Evolutionary conservation across 1,284 basidiomycete species (phyloP).

Genomic region (Ceratobasidium sp.): DNA sequence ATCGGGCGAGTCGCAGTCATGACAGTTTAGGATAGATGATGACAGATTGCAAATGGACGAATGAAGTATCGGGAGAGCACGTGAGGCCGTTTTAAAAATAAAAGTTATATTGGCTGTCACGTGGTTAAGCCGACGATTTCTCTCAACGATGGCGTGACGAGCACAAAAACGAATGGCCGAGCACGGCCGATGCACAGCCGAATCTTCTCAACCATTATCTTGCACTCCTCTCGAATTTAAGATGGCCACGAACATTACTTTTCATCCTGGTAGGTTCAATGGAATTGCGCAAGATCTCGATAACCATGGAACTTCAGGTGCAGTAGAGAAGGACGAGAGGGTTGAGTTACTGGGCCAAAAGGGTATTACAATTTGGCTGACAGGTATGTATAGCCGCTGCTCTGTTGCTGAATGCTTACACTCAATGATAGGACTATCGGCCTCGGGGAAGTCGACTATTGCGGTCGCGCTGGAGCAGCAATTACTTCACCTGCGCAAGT

Average conservation of each 20-base stretch:
- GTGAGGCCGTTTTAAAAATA: too few species aligned
- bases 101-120: too few species aligned
- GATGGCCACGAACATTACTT: constrained; percentile 89
- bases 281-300: not conserved
- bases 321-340: constrained; percentile 74
- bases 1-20: constrained; percentile 65
- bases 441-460: constrained; percentile 75
- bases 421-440: constrained; percentile 39
- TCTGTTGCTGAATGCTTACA: not conserved
- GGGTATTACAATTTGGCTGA: constrained; percentile 92
- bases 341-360: constrained; percentile 72
- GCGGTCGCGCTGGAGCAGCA: constrained; percentile 97
- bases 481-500: constrained; percentile 84
- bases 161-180: not conserved
- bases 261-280: constrained; percentile 64
- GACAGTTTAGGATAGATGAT: constrained; percentile 14
- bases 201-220: not conserved
- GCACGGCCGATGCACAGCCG: not conserved
- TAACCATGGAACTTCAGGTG: constrained; percentile 58
- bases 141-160: constrained; percentile 28
- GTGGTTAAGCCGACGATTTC: too few species aligned
- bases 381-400: constrained; percentile 84
- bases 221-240: not conserved
- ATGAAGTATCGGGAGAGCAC: too few species aligned
- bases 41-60: too few species aligned